Evolutionary conservation across 1,284 basidiomycete genomes (phyloP).

Genomic region (Cryptococcus wingfieldii): DNA sequence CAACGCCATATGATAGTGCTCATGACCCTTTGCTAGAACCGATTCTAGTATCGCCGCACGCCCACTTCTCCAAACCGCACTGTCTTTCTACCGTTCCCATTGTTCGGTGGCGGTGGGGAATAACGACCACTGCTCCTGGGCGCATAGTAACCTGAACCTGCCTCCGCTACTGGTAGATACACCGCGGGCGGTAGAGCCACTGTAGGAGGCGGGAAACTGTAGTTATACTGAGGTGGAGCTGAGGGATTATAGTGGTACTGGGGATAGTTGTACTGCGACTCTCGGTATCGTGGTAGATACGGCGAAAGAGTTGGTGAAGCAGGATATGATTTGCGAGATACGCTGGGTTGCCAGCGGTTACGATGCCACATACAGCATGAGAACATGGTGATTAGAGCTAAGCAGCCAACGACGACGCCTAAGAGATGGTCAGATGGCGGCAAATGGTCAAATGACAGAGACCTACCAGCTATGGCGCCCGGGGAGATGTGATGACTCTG

Average conservation of each 20-base stretch:
- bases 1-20: no score
- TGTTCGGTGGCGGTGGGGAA: no score
- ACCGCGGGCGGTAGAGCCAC: no score
- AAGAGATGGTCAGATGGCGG: background rate
- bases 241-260: background rate
- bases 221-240: background rate
- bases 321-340: background rate
- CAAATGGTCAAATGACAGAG: background rate
- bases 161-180: no score
- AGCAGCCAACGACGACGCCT: background rate
- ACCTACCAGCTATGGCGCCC: background rate
- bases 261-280: background rate
- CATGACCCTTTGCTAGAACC: no score
- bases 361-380: background rate
- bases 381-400: background rate
- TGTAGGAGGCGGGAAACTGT: no score
- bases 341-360: background rate
- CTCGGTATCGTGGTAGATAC: background rate
- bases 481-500: background rate
- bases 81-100: no score
- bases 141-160: no score
- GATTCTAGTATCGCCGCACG: no score
- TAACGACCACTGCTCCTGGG: no score
- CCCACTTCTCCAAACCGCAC: no score
- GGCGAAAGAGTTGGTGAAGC: background rate